Conservation (phyloP, 371 early-diverging fungal genomes). For the Mucor saturninus region DNA sequence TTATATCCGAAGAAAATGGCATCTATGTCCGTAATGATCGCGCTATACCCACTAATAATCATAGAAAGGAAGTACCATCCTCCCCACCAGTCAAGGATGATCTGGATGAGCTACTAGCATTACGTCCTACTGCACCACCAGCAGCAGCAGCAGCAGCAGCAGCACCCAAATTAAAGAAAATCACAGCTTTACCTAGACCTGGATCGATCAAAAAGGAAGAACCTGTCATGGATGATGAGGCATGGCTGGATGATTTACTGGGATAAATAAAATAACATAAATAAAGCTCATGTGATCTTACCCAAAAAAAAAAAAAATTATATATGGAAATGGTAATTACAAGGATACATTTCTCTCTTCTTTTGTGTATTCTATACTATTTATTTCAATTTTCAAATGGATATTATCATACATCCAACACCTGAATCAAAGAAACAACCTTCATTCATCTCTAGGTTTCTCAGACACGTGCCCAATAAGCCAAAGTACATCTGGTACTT, state of each 20-base stretch:
- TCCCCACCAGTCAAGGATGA: constrained; percentile 18
- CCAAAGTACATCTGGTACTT: constrained; percentile 11
- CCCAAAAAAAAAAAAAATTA: too few species aligned
- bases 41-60: constrained; percentile 24
- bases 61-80: neutral
- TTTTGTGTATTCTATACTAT: too few species aligned
- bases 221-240: constrained; percentile 40
- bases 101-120: constrained; percentile 30
- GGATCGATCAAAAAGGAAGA: constrained; percentile 18
- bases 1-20: constrained; percentile 32
- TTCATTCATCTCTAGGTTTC: too few species aligned
- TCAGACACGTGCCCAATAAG: neutral
- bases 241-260: constrained; percentile 52
- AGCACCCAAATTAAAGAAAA: constrained; percentile 6
- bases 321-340: too few species aligned
- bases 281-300: too few species aligned
- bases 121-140: constrained; percentile 12
- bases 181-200: constrained; percentile 24
- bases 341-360: too few species aligned
- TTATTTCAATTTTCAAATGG: too few species aligned
- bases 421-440: too few species aligned
- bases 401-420: too few species aligned
- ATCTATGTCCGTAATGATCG: constrained; percentile 48
- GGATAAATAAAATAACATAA: constrained; percentile 5
- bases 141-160: constrained; percentile 5